Evolutionary conservation across 2,329 filamentous ascomycete genomes (phyloP), one percentile per base, ranked within the genome.

Genomic region (Sporothrix brasiliensis): DNA sequence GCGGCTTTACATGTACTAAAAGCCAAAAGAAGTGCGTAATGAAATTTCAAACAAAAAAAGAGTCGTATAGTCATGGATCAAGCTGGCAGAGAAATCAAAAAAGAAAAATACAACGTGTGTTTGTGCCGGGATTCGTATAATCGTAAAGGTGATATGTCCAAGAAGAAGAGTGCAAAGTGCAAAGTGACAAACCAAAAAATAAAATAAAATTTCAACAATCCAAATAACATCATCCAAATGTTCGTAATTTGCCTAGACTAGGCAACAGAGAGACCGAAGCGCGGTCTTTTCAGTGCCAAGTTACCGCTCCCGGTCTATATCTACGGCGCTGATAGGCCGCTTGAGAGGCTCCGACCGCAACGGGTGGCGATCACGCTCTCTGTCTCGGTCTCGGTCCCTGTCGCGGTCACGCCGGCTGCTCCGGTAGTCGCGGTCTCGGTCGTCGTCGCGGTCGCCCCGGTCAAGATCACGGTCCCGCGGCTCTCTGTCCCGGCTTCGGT

Each of bases 301-400:
- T 65, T 80, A 79, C 13, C 80, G 77, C 58, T 80, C 77, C 27
- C 83, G 78, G 71, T 85, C 83, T 47, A 81, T 77, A 71, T 86
- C 84, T 30, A 83, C 82, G 71, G 85, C 83, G 74, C 83, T 85
- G 76, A 83, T 85, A 3, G 84, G 83, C 58, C 84, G 78, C 61
- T 83, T 78, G 39, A 81, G 77, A 16, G 78, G 74, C 1, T 82
- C 82, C 1, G 82, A 79, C n/a, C 82, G 79, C 41, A 79, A 76
- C 14, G 80, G 74, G 72, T 82, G 80, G n/a, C 76, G 74, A 9
- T 77, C 76, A 13, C 77, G 74, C 1, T 79, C 77, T 3, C 77
- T 73, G 7, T 77, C 34, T 34, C 34, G 34, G 34, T 34, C 76
- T n/a, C 67, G 53, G n/a, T 78, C 78, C 5, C 77, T 73, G 1